These are phyloP conservation scores for Candida jianshihensis DNA, from an alignment of 805 yeast species.

Conservation along the genomic window DNA sequence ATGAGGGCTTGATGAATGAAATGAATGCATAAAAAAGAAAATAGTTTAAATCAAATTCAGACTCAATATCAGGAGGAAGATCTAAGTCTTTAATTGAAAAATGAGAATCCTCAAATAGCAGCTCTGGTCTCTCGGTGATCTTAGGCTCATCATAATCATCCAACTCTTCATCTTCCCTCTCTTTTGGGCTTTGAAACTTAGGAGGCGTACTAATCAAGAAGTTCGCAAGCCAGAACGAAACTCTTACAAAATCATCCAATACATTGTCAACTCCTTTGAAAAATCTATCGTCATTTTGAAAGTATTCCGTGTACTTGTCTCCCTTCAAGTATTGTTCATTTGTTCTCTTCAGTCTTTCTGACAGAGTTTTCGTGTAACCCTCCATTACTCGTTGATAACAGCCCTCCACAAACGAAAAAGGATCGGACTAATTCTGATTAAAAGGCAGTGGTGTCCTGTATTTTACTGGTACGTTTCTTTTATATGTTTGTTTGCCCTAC, in stretches of 20 bases:
- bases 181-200: background rate
- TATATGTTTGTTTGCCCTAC: too few species aligned
- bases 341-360: slow-evolving; percentile 5
- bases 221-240: slow-evolving; percentile 8
- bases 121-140: background rate
- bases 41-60: slow-evolving; percentile 12
- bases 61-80: slow-evolving; percentile 9
- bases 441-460: too few species aligned
- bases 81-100: slow-evolving; percentile 8
- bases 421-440: too few species aligned
- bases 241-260: slow-evolving; percentile 12
- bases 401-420: background rate
- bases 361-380: slow-evolving; percentile 1
- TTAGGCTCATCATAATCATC: slow-evolving; percentile 2
- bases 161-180: background rate
- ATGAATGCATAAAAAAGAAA: slow-evolving; percentile 8
- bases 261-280: slow-evolving; percentile 9
- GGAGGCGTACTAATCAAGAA: slow-evolving; percentile 13
- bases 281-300: slow-evolving; percentile 6
- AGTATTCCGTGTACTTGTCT: slow-evolving; percentile 9
- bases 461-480: too few species aligned
- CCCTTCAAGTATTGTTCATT: slow-evolving; percentile 6
- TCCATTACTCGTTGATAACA: slow-evolving; percentile 7
- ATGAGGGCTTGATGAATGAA: slow-evolving; percentile 14
- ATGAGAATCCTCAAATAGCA: slow-evolving; percentile 1